These are phyloP conservation scores for Tricharina praecox DNA, from an alignment of 495 filamentous ascomycete genomes.

Conservation along the genomic window DNA sequence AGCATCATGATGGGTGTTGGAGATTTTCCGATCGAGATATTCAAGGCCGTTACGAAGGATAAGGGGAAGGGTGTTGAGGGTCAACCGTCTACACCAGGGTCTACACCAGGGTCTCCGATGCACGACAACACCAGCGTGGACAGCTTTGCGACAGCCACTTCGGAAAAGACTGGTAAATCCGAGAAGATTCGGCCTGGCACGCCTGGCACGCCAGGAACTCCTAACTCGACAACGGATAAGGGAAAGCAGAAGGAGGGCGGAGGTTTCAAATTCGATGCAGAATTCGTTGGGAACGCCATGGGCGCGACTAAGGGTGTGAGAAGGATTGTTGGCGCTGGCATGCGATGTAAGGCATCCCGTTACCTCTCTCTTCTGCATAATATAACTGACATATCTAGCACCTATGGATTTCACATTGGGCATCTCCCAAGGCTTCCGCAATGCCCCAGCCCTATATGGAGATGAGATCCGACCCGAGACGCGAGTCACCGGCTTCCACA, in stretches of 20 bases:
- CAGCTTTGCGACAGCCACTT: not conserved
- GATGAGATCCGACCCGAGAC: slow-evolving; percentile 38
- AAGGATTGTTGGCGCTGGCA: slow-evolving; percentile 50
- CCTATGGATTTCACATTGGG: slow-evolving; percentile 57
- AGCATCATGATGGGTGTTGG: slow-evolving; percentile 62
- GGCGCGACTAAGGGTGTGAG: slow-evolving; percentile 45
- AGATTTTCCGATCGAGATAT: slow-evolving; percentile 62
- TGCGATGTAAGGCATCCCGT: slow-evolving; percentile 69
- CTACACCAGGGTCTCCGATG: slow-evolving; percentile 5
- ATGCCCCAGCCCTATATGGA: slow-evolving; percentile 63
- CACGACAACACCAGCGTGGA: slow-evolving; percentile 1
- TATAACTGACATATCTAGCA: slow-evolving; percentile 36
- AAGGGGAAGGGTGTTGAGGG: slow-evolving; percentile 19
- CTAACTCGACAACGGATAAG: not conserved
- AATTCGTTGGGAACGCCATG: no score
- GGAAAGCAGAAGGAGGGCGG: not conserved
- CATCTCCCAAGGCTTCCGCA: slow-evolving; percentile 65
- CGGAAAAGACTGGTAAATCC: not conserved
- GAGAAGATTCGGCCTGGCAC: not conserved
- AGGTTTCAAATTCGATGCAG: slow-evolving; percentile 29
- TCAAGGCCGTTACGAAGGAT: slow-evolving; percentile 31
- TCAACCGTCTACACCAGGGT: slow-evolving; percentile 1
- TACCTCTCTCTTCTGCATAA: slow-evolving; percentile 34
- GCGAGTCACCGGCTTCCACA: slow-evolving; percentile 48
- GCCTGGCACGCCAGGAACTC: not conserved